Base-by-base conservation (phyloP, 139 green algal species). In the Micractinium sp. region DNA sequence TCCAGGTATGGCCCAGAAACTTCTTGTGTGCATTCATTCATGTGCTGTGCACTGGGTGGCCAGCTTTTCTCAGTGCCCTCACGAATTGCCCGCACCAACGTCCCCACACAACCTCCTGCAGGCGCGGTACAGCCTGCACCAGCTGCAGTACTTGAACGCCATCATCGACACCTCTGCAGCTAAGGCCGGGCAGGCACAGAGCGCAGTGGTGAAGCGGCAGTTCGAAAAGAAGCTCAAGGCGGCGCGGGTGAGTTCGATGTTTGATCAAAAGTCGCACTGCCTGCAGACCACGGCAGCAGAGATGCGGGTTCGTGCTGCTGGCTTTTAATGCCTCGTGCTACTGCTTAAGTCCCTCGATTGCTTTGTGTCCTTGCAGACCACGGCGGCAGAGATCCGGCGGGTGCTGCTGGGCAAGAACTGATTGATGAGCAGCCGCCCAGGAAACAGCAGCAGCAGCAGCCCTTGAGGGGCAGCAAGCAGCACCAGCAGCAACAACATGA, bases 141-240 rank as follows among this genome's bases (percentile, higher is more conserved):
- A 83, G 39, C 77, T 83, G 39, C 77, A 83, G 77, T 83, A 83
- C 39, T 39, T 83, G 25, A 66, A n/a, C 33, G 77, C 77, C 77
- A 83, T 83, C 77, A 63, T 83, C 39, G 77, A 83, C 77, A 83
- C 77, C 7, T 83, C 77, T 16, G 77, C 77, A 4, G 77, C 77
- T 39, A 83, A 83, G 77, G 77, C 77, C 39, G 63, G 39, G 3
- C 27, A 83, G 27, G 77, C 77, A 13, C 77, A 83, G 77, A 66
- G 39, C 22, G 77, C 77, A 0, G 77, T 83, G 77, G 77, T 83
- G 39, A 83, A 83, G 39, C 77, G 77, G 39, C 77, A 83, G 77
- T 83, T 83, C 63, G 77, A 83, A 27, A 83, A 83, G 77, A 83
- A 83, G 39, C 77, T 83, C 39, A 83, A 83, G 77, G 77, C 77